phyloP scores from a whole-genome alignment of 2,329 filamentous ascomycete genomes.

The Botryosphaeria dothidea region DNA sequence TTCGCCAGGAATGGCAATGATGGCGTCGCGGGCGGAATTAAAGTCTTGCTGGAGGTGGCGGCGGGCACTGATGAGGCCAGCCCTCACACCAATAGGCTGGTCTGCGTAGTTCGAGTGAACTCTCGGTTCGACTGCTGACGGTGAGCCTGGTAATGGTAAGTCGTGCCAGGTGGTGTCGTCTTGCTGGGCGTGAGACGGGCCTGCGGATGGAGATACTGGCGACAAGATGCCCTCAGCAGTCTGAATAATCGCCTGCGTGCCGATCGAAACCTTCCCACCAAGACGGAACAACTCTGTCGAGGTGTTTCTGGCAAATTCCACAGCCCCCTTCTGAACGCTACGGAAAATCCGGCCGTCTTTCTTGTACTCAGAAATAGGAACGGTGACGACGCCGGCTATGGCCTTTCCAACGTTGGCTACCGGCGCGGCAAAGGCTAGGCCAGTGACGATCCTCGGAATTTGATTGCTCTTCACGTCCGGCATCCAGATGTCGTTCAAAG shows the following conservation, averaged over 20 bases:
- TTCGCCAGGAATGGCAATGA: slow-evolving; percentile 91
- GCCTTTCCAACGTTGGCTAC: slow-evolving; percentile 89
- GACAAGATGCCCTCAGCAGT: slow-evolving; percentile 79
- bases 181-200: background rate
- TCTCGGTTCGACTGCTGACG: slow-evolving; percentile 66
- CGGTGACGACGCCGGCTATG: slow-evolving; percentile 80
- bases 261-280: slow-evolving; percentile 90
- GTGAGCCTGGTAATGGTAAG: slow-evolving; percentile 47
- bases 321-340: slow-evolving; percentile 86
- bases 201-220: slow-evolving; percentile 26
- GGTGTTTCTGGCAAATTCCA: slow-evolving; percentile 88
- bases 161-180: slow-evolving; percentile 52
- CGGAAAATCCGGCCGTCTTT: slow-evolving; percentile 92
- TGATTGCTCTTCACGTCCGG: slow-evolving; percentile 89
- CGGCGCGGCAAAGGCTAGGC: slow-evolving; percentile 84
- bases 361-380: slow-evolving; percentile 88
- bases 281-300: slow-evolving; percentile 92
- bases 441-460: slow-evolving; percentile 83
- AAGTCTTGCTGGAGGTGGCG: slow-evolving; percentile 82
- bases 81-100: slow-evolving; percentile 84
- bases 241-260: slow-evolving; percentile 90
- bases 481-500: slow-evolving; percentile 94
- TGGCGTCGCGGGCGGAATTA: slow-evolving; percentile 82
- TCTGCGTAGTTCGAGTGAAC: slow-evolving; percentile 91
- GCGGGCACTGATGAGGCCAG: slow-evolving; percentile 82